Percentiles rank a stretch among this genome's conserved stretches.
Conservation (phyloP, 805 yeast species). For the Starmera pachycereana region DNA sequence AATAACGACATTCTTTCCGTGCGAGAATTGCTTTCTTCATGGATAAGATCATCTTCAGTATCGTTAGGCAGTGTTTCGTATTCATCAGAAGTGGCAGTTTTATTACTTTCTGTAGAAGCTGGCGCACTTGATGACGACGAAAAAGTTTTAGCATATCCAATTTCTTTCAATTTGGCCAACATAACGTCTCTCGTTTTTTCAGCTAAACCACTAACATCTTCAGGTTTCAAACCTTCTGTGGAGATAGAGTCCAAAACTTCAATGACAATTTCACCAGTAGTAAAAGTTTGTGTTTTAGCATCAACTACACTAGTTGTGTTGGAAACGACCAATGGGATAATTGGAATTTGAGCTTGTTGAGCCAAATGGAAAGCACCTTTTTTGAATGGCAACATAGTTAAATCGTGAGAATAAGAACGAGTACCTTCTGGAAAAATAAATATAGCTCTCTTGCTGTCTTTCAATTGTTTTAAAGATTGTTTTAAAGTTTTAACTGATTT, state of each 20-base stretch:
- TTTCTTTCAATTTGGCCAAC: constrained; percentile 27
- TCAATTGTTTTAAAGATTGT: constrained; percentile 53
- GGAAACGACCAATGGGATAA: constrained; percentile 80
- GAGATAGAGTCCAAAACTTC: constrained; percentile 75
- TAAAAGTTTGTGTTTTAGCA: constrained; percentile 51
- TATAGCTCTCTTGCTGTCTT: constrained; percentile 55
- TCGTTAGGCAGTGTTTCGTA: constrained; percentile 15
- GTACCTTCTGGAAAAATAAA: constrained; percentile 98
- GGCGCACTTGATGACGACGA: background rate
- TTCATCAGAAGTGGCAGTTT: constrained; percentile 4
- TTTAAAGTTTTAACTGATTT: constrained; percentile 70
- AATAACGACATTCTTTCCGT: constrained; percentile 18
- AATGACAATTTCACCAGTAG: constrained; percentile 64
- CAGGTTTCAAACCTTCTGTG: constrained; percentile 60
- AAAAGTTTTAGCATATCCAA: constrained; percentile 25
- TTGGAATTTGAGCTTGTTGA: constrained; percentile 80
- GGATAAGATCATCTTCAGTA: constrained; percentile 5
- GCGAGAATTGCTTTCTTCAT: constrained; percentile 1
- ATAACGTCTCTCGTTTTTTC: constrained; percentile 48
- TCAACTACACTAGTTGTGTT: constrained; percentile 73
- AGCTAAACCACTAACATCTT: constrained; percentile 56
- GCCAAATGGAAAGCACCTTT: constrained; percentile 99
- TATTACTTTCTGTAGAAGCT: background rate
- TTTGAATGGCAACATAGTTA: constrained; percentile 77
- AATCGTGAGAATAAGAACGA: constrained; percentile 62